Evolutionary conservation across 768 basidiomycete species (phyloP), one percentile per base, ranked within the genome.

Genomic region (Epithele typhae): DNA sequence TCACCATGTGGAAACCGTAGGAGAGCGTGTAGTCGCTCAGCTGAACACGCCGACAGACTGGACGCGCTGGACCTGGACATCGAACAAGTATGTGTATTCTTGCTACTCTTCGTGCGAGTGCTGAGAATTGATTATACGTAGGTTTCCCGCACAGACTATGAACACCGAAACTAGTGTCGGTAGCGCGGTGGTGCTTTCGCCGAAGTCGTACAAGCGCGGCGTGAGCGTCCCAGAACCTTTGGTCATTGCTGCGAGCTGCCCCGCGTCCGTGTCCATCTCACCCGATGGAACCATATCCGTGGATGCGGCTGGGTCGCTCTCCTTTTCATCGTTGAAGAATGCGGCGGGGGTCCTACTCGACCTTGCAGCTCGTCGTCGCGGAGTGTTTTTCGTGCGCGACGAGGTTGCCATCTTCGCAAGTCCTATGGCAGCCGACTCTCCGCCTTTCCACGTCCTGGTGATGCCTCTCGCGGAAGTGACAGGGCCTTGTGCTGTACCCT

Each of bases 41-140:
- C 43, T 63, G 38, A 39, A 45, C 21, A 27, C 40, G 19, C 47
- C 45, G 6, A 21, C 44, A 2, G 38, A 51, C 3, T 63, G 61
- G 61, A 34, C 46, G 2, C 37, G 27, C n/a, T 60, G 57, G 55
- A 49, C 47, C 4, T 52, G 57, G 35, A 40, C 37, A 17, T 25
- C 43, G 17, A 25, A 30, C 4, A 50, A 59, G 61, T n/a, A n/a
- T n/a, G n/a, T n/a, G n/a, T n/a, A n/a, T n/a, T n/a, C n/a, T n/a
- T n/a, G n/a, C n/a, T n/a, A n/a, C n/a, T n/a, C n/a, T n/a, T n/a
- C n/a, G n/a, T n/a, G n/a, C n/a, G n/a, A n/a, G n/a, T n/a, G n/a
- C n/a, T n/a, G n/a, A n/a, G n/a, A n/a, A n/a, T n/a, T n/a, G n/a
- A n/a, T n/a, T n/a, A 22, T 14, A 4, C 14, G n/a, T 11, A 51